phyloP scores from a whole-genome alignment of 2,329 filamentous ascomycete genomes.

The Trichoderma endophyticum region DNA sequence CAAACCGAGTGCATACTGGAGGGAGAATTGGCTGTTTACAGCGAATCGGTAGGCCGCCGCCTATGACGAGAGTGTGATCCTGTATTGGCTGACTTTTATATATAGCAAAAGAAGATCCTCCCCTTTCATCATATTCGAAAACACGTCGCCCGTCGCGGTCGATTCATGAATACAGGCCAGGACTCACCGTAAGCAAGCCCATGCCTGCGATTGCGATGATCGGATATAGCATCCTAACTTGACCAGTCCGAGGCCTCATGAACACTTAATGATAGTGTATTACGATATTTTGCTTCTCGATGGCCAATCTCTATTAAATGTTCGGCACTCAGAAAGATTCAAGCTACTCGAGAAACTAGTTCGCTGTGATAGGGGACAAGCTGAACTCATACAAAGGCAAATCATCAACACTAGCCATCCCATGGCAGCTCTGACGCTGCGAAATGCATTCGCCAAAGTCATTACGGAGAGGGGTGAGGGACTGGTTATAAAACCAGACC shows the following conservation, averaged over 20 bases:
- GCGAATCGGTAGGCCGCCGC: slow-evolving; percentile 48
- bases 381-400: slow-evolving; percentile 64
- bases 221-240: neutral
- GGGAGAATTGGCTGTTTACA: slow-evolving; percentile 79
- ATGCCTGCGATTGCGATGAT: neutral
- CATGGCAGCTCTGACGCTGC: slow-evolving; percentile 52
- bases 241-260: slow-evolving; percentile 44
- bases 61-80: no score
- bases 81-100: neutral
- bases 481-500: slow-evolving; percentile 74
- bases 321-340: slow-evolving; percentile 58
- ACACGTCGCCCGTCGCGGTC: slow-evolving; percentile 70
- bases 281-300: slow-evolving; percentile 57
- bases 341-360: slow-evolving; percentile 56
- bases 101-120: slow-evolving; percentile 57
- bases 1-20: slow-evolving; percentile 71
- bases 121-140: slow-evolving; percentile 82
- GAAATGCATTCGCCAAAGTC: slow-evolving; percentile 62
- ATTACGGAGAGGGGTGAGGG: slow-evolving; percentile 71
- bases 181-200: slow-evolving; percentile 65
- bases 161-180: slow-evolving; percentile 61
- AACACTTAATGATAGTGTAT: slow-evolving; percentile 62
- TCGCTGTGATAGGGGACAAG: slow-evolving; percentile 53
- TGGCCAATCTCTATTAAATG: slow-evolving; percentile 47
- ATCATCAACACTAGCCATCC: slow-evolving; percentile 61